Evolutionary conservation across 331 rosid species (phyloP), one percentile per base, ranked within the genome.

Genomic region (Erythrophleum ivorense): DNA sequence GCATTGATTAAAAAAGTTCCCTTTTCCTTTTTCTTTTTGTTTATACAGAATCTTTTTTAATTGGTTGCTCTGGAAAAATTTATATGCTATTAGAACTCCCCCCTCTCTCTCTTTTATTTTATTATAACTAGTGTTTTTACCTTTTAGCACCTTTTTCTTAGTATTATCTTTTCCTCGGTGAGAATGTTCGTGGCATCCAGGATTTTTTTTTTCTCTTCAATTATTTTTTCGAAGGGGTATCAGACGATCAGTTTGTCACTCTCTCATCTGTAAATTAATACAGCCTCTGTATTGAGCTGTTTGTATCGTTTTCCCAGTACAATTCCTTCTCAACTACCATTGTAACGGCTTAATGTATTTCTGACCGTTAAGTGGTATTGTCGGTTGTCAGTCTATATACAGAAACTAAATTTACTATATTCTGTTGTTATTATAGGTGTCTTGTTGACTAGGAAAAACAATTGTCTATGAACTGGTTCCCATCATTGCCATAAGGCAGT

Each of bases 1-100:
- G 57, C 52, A 45, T 81, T 68, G 59, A 21, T 77, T 77, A 41
- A 38, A 46, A 54, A 66, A 9, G 43, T 31, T 66, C 19, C n/a
- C 43, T 18, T 31, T 18, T 11, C 43, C 13, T 9, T 6, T 75
- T 68, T 41, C 53, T n/a, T 43, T 41, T 41, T 43, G 8, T 19
- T 46, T 43, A 1, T 43, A 2, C 55, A 2, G 55, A 69, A 19
- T 45, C 55, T 43, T 67, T 8, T 41, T 41, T n/a, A 34, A 18
- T 41, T 53, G 21, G 13, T n/a, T n/a, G 4, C 53, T 18, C 73
- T n/a, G 16, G 15, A n/a, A 53, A 15, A 19, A 57, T 57, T 6
- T 7, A 57, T 57, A 7, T 19, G 19, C 60, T 55, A 5, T 5
- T 18, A 14, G 57, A 54, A 54, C 24, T 6, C 24, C 9, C 24